Evolutionary conservation across 768 basidiomycete species (phyloP).

Genomic region (Lactarius indigo): DNA sequence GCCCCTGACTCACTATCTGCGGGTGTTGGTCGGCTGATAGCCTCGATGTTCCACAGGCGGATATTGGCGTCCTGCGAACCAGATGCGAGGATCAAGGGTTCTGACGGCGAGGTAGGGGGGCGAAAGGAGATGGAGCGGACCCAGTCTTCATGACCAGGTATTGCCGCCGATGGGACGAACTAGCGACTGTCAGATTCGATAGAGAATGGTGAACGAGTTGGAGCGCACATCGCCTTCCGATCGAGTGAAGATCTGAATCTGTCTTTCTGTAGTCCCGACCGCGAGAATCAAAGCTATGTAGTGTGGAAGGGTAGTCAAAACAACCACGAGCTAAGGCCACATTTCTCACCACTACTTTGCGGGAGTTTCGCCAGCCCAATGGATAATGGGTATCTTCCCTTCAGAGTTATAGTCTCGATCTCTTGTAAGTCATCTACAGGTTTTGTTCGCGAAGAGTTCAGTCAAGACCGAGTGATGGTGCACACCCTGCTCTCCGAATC

Average conservation of each 20-base stretch:
- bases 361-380: slow-evolving; percentile 65
- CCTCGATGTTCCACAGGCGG: slow-evolving; percentile 84
- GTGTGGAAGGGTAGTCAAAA: not conserved
- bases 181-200: slow-evolving; percentile 28
- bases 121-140: slow-evolving; percentile 76
- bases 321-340: not conserved
- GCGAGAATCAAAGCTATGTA: slow-evolving; percentile 64
- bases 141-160: slow-evolving; percentile 96
- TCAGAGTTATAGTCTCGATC: slow-evolving; percentile 58
- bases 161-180: slow-evolving; percentile 57
- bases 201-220: slow-evolving; percentile 11
- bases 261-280: slow-evolving; percentile 75
- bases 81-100: slow-evolving; percentile 76
- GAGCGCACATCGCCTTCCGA: slow-evolving; percentile 51
- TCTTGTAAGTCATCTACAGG: slow-evolving; percentile 29
- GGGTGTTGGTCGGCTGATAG: slow-evolving; percentile 35
- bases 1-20: slow-evolving; percentile 22
- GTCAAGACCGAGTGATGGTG: slow-evolving; percentile 1
- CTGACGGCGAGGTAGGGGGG: slow-evolving; percentile 31
- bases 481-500: slow-evolving; percentile 38
- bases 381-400: slow-evolving; percentile 72
- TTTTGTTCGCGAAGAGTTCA: not conserved
- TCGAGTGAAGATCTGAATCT: slow-evolving; percentile 73
- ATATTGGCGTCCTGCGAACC: slow-evolving; percentile 95
- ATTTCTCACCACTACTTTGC: slow-evolving; percentile 52